Base-by-base conservation (phyloP, 2,329 filamentous ascomycete genomes). In the Madurella fahalii region DNA sequence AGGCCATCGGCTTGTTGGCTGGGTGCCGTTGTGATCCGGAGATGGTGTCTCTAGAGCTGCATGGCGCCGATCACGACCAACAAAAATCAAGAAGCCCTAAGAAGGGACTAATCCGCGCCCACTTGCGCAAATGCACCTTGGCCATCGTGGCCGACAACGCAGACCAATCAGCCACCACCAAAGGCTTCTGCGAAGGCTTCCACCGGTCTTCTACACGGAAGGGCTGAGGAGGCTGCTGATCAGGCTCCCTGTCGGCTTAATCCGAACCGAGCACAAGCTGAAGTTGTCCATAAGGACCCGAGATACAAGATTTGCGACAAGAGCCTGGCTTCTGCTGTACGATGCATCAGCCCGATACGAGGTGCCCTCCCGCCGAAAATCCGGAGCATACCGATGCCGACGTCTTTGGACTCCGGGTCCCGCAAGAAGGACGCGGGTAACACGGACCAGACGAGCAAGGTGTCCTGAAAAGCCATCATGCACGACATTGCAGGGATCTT, bases 101-200 rank as follows among this genome's bases (percentile, higher is more conserved):
- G 25, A 7, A 25, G 25, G 25, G 25, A 25, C 25, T 4, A 25
- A 25, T 25, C 25, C 25, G 25, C 34, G 34, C 34, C 4, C 34
- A 12, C 15, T 9, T 9, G 25, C 25, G 25, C 34, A 39, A n/a
- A 39, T 39, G 34, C 34, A 4, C 34, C 34, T 39, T n/a, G 9
- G 2, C 15, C 34, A 12, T 9, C 15, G 4, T 11, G 15, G 11
- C 16, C 39, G 7, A n/a, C 34, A 13, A 12, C 15, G 8, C 15
- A 39, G 37, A 16, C 45, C 45, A 52, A 51, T 53, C 42, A 52
- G 43, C 30, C 37, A 47, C 9, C 40, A 30, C 18, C 16, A 31
- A 41, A 40, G 44, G 31, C 40, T 64, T 64, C 63, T 50, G 61
- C 56, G 41, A 55, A 61, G 54, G 58, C 62, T 65, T 65, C 64